phyloP scores from a whole-genome alignment of 2,329 filamentous ascomycete genomes.

The Colletotrichum viniferum region DNA sequence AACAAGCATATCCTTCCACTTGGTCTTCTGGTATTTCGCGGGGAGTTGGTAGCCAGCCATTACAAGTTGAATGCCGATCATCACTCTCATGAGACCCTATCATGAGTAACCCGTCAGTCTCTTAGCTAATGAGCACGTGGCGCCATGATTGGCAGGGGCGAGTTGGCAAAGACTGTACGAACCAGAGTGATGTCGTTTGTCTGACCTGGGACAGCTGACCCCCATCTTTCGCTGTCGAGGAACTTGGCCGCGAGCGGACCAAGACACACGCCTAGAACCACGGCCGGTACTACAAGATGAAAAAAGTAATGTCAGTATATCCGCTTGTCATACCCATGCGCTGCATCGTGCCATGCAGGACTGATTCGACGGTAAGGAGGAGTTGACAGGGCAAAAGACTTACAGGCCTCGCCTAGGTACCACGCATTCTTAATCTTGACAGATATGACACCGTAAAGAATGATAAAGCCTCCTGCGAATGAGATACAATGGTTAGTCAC shows the following conservation, averaged over 20 bases:
- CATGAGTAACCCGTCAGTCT: not conserved
- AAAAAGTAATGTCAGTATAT: not conserved
- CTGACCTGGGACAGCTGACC: constrained; percentile 34
- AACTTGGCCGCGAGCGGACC: constrained; percentile 61
- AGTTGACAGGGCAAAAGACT: constrained; percentile 23
- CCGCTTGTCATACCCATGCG: not conserved
- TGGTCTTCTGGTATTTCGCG: constrained; percentile 53
- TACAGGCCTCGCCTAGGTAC: constrained; percentile 60
- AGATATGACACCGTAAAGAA: constrained; percentile 54
- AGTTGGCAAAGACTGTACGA: not conserved
- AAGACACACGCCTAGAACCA: constrained; percentile 56
- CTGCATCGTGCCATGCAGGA: not conserved
- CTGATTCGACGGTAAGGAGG: not conserved
- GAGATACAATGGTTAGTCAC: not conserved
- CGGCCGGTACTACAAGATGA: constrained; percentile 51
- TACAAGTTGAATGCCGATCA: constrained; percentile 67
- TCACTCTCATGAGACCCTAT: constrained; percentile 57
- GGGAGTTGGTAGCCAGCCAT: constrained; percentile 68
- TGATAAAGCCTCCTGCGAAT: constrained; percentile 47
- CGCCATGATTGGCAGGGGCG: not conserved
- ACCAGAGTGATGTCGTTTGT: constrained; percentile 43
- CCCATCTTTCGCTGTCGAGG: constrained; percentile 48
- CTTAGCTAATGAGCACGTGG: not conserved
- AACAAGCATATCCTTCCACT: constrained; percentile 58
- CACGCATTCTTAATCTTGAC: constrained; percentile 57